A percentile compares a stretch with the other conserved stretches of the same genome.
phyloP scores from a whole-genome alignment of 139 green algal species.

The Spirogloea muscicola region DNA sequence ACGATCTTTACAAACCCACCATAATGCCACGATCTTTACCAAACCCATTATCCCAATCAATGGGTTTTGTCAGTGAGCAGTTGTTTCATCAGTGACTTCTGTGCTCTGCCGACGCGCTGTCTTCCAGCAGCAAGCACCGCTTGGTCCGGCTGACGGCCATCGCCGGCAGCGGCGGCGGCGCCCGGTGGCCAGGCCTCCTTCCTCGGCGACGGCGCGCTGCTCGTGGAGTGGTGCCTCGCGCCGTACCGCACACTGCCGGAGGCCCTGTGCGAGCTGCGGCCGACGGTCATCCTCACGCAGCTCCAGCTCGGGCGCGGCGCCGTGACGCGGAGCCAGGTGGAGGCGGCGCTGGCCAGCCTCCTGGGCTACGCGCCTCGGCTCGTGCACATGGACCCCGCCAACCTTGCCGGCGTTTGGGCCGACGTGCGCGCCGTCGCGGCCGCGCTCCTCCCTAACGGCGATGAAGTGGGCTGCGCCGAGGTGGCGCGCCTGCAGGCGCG shows the following conservation, averaged over 20 bases:
- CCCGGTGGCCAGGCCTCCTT: too few species aligned
- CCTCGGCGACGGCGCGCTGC: too few species aligned
- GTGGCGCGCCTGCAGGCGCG: background rate
- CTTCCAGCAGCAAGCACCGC: too few species aligned
- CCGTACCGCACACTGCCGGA: constrained; percentile 56
- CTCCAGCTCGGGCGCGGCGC: constrained; percentile 6
- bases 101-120: too few species aligned
- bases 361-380: constrained; percentile 54
- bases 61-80: too few species aligned
- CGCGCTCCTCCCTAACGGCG: constrained; percentile 48
- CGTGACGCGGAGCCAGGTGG: constrained; percentile 34
- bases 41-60: too few species aligned
- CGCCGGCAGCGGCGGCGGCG: too few species aligned
- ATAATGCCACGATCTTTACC: too few species aligned
- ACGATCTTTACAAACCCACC: too few species aligned
- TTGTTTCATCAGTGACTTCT: too few species aligned
- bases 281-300: constrained; percentile 63
- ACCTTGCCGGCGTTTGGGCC: constrained; percentile 52
- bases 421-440: constrained; percentile 54
- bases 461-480: background rate
- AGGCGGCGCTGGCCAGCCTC: constrained; percentile 42
- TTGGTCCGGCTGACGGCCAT: too few species aligned
- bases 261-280: constrained; percentile 46
- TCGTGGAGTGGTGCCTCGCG: constrained; percentile 56
- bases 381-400: constrained; percentile 56